phyloP scores from a whole-genome alignment of 345 rosid genomes.

The Brassica carinata region DNA sequence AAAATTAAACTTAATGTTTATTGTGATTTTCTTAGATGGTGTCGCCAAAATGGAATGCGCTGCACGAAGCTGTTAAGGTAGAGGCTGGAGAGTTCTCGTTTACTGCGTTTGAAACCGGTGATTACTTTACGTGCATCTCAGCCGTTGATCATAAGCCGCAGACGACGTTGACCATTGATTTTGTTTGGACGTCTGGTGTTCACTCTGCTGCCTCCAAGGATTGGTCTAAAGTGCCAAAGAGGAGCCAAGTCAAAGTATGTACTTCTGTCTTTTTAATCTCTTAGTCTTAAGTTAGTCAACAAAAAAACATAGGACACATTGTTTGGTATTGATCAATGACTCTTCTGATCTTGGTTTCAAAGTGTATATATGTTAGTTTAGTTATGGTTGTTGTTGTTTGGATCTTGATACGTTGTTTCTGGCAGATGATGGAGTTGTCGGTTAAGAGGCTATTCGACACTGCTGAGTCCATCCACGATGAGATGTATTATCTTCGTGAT shows the following conservation, averaged over 20 bases:
- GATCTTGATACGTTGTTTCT: constrained; percentile 9
- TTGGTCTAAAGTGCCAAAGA: constrained; percentile 84
- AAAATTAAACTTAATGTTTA: background rate
- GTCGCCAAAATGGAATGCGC: constrained; percentile 42
- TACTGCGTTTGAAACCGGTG: constrained; percentile 69
- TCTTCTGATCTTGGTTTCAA: background rate
- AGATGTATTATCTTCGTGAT: background rate
- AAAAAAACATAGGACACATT: background rate
- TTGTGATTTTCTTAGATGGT: too few species aligned
- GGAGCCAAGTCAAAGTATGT: constrained; percentile 73
- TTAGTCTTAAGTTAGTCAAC: background rate
- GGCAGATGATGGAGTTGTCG: constrained; percentile 53
- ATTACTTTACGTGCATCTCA: constrained; percentile 64
- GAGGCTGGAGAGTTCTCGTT: constrained; percentile 83
- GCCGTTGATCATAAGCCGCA: constrained; percentile 59
- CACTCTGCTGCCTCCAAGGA: constrained; percentile 70
- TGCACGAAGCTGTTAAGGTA: constrained; percentile 60
- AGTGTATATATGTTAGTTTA: background rate
- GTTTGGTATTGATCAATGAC: background rate
- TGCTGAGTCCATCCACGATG: background rate
- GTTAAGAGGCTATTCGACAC: background rate
- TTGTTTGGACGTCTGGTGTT: constrained; percentile 82
- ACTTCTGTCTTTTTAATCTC: background rate
- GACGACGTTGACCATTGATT: constrained; percentile 59
- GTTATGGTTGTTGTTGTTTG: background rate